Evolutionary conservation across 1,139 yeast species (phyloP), one percentile per base, ranked within the genome.

Genomic region (Spathaspora sp.): DNA sequence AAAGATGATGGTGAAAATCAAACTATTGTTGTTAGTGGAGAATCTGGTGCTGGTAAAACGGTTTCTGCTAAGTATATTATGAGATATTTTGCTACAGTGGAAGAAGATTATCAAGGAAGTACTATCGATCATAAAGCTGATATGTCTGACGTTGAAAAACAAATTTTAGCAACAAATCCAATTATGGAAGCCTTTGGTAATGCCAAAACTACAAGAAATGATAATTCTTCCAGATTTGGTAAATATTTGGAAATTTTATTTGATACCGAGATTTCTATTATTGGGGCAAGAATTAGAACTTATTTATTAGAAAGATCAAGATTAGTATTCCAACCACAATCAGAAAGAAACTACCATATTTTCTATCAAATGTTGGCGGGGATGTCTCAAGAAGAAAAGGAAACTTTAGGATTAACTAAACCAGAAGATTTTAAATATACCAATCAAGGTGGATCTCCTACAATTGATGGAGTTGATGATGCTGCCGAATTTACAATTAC

Each of bases 181-280:
- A 93, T 93, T 57, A 90, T 93, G 95, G 99, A 93, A 70, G 95
- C 98, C 1, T 93, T 93, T 66, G 99, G 99, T 76, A 93, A 93
- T 64, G 98, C 99, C 11, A 93, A 93, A 66, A 93, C 99, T 3
- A 90, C 96, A 2, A 83, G 99, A 72, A 93, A 93, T 64, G 98
- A 93, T 67, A 93, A 93, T 67, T 93, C 98, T 37, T 91, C 98
- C 16, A 84, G 99, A 65, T 93, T 93, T 63, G 99, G 99, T 63
- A 93, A 93, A 67, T 93, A 93, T 63, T 76, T 93, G 60, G 98
- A 93, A 68, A 93, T 93, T 56, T 73, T 89, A 56, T 93, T 93
- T 62, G 86, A 90, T 65, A 67, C 77, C 34, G 64, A 79, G 26
- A 82, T 87, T 11, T 81, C 89, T 41, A 93, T 93, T 60, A 86